Percentiles rank a stretch among this genome's conserved stretches.
Evolutionary conservation across 257 asterid genomes (phyloP).

Genomic region (Fraxinus cuspidata): DNA sequence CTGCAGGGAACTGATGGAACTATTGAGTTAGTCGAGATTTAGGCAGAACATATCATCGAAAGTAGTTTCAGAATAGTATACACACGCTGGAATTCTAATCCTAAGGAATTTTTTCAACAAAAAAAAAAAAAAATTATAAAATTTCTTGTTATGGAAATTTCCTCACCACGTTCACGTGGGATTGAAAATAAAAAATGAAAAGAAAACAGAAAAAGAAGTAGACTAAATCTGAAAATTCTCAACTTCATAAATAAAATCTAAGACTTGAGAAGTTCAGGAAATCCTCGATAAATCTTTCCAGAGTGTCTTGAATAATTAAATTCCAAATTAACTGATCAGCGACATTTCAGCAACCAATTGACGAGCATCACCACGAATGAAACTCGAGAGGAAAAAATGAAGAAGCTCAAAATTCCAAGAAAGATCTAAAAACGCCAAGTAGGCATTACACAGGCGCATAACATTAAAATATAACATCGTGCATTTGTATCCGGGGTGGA

Average conservation of each 20-base stretch:
- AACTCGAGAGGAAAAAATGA: slow-evolving; percentile 2
- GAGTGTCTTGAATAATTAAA: background rate
- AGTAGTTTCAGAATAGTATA: background rate
- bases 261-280: background rate
- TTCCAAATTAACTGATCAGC: background rate
- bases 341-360: slow-evolving; percentile 15
- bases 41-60: background rate
- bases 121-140: background rate
- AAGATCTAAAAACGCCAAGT: background rate
- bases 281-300: background rate
- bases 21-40: slow-evolving; percentile 1
- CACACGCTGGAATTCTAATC: background rate
- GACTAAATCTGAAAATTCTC: background rate
- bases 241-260: background rate
- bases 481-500: background rate
- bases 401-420: slow-evolving; percentile 5
- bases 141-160: background rate
- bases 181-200: background rate
- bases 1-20: slow-evolving; percentile 19
- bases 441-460: background rate
- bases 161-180: background rate
- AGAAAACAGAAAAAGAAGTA: background rate
- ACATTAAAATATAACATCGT: background rate
- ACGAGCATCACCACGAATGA: background rate
- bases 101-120: background rate